Conservation (phyloP, 2,329 filamentous ascomycete genomes). For the Neofusicoccum kwambonambiense region DNA sequence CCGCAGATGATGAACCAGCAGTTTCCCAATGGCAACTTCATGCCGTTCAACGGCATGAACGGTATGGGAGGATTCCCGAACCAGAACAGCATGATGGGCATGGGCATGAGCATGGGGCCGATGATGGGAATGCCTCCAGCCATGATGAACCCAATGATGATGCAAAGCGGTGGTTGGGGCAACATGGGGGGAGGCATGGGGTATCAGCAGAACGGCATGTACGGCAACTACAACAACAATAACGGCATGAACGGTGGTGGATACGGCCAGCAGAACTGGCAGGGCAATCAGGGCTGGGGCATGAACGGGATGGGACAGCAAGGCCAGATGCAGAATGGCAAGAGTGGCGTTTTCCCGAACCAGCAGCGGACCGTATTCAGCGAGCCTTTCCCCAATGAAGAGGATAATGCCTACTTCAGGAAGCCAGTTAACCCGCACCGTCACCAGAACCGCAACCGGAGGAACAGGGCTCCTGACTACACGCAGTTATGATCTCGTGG, state of each 20-base stretch:
- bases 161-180: slow-evolving; percentile 24
- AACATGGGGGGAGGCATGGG: slow-evolving; percentile 38
- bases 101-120: slow-evolving; percentile 43
- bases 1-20: slow-evolving; percentile 18
- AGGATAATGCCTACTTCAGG: slow-evolving; percentile 90
- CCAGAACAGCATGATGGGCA: slow-evolving; percentile 48
- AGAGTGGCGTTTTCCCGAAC: slow-evolving; percentile 51
- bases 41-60: slow-evolving; percentile 37
- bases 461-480: slow-evolving; percentile 86
- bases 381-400: slow-evolving; percentile 59
- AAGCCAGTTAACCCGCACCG: slow-evolving; percentile 94
- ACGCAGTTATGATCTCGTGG: slow-evolving; percentile 63
- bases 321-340: slow-evolving; percentile 22
- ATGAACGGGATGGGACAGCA: slow-evolving; percentile 19
- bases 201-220: slow-evolving; percentile 33
- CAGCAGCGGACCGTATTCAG: slow-evolving; percentile 57
- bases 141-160: slow-evolving; percentile 42
- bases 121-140: slow-evolving; percentile 46
- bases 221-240: slow-evolving; percentile 31
- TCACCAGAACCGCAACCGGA: slow-evolving; percentile 76
- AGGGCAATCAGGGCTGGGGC: slow-evolving; percentile 15
- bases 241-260: slow-evolving; percentile 48
- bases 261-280: slow-evolving; percentile 32
- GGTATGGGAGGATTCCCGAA: slow-evolving; percentile 41
- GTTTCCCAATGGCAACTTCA: slow-evolving; percentile 16